Base-by-base conservation (phyloP, 1,139 yeast species). In the Magnusiomyces clavatus region DNA sequence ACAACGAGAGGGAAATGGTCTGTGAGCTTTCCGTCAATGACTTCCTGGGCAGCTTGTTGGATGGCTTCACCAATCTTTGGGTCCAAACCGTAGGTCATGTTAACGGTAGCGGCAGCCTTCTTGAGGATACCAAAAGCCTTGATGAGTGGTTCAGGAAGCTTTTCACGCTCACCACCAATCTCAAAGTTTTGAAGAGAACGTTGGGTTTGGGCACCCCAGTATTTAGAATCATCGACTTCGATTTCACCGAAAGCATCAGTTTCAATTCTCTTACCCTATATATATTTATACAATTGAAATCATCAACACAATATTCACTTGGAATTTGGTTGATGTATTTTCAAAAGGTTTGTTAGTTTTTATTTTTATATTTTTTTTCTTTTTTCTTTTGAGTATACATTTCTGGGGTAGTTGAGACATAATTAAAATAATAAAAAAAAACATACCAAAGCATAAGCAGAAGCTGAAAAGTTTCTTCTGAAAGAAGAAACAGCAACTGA, bases 181-280 rank as follows among this genome's bases (percentile, higher is more conserved):
- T 89, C 86, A 77, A 92, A 92, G 77, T 92, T 92, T 72, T 83
- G 86, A 63, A 82, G 78, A 13, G 97, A 73, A 52, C 75, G 81
- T 70, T 94, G 97, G 56, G 98, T 92, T 74, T 92, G 98, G 44
- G 98, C 97, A 56, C 98, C 97, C 87, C 96, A 90, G 76, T 90
- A 90, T 68, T 81, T 83, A 65, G 85, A 77, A 56, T 79, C 73
- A 54, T 89, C 95, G 50, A 90, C 97, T 66, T 86, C 86, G 64
- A 92, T 85, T 66, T 87, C 96, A 61, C 98, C 98, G 66, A 92
- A 92, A 50, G 97, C 97, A 71, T 92, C 98, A 54, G 89, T 79
- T 71, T 92, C 98, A 55, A 79, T 79, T 75, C 97, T 83, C 62
- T 68, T 69, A 49, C 63, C 63, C 41, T 41, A 17, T 14, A 19